These are phyloP conservation scores for Kuraishia borneana DNA, from an alignment of 805 yeast genomes.

Conservation along the genomic window DNA sequence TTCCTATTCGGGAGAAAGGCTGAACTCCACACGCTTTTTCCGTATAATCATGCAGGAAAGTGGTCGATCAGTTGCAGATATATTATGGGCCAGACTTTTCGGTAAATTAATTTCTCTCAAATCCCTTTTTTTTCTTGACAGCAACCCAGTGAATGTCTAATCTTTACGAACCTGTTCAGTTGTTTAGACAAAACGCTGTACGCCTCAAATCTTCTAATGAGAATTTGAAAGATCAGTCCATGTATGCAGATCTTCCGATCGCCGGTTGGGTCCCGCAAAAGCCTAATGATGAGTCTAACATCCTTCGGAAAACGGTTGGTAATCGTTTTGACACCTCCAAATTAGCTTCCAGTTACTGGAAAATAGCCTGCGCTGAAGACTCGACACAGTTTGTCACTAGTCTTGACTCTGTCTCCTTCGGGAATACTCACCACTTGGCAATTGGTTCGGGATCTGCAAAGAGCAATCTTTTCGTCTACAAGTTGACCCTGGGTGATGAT, in stretches of 20 bases:
- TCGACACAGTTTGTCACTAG: not conserved
- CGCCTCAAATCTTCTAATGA: slow-evolving; percentile 8
- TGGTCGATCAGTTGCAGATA: too few species aligned
- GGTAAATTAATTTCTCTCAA: too few species aligned
- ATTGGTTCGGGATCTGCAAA: slow-evolving; percentile 34
- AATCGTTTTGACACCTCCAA: slow-evolving; percentile 18
- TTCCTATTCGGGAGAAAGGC: too few species aligned
- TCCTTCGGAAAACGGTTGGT: not conserved
- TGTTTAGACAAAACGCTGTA: slow-evolving; percentile 17
- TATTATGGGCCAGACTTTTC: too few species aligned
- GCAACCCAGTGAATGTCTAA: slow-evolving; percentile 1
- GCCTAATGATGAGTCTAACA: not conserved
- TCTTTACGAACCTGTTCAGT: slow-evolving; percentile 12
- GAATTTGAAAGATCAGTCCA: not conserved
- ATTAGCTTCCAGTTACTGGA: slow-evolving; percentile 22
- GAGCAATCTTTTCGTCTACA: slow-evolving; percentile 41
- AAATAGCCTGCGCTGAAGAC: slow-evolving; percentile 7
- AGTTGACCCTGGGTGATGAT: slow-evolving; percentile 19
- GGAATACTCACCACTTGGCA: slow-evolving; percentile 26
- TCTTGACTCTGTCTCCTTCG: not conserved
- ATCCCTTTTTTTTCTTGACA: not conserved
- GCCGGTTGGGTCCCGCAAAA: not conserved
- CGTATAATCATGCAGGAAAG: too few species aligned
- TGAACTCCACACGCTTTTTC: too few species aligned
- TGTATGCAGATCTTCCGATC: not conserved